Conservation (phyloP, 2,329 filamentous ascomycete genomes). For the Cryphonectria carpinicola region DNA sequence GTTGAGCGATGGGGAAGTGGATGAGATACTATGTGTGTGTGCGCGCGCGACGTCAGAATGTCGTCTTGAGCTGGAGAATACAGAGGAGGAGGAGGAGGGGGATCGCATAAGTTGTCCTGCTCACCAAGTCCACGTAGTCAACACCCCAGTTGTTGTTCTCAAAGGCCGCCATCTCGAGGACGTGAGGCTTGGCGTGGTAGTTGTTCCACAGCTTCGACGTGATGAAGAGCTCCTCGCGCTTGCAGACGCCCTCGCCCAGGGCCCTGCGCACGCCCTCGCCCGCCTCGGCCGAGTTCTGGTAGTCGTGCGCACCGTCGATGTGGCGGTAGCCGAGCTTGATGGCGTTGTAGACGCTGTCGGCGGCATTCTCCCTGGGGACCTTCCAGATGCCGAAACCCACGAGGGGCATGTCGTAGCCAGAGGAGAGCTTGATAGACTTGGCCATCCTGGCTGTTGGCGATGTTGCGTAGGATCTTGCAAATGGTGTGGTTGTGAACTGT, state of each 20-base stretch:
- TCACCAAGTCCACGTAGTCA: conserved; percentile 66
- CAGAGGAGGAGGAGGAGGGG: not conserved
- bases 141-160: conserved; percentile 65
- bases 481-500: conserved; percentile 18
- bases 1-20: conserved; percentile 58
- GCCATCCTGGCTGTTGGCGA: conserved; percentile 22
- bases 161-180: conserved; percentile 61
- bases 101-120: not conserved
- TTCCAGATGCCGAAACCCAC: conserved; percentile 49
- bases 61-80: not conserved
- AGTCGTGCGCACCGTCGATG: conserved; percentile 59
- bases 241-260: conserved; percentile 61
- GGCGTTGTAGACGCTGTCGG: conserved; percentile 62
- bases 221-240: conserved; percentile 67
- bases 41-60: not conserved
- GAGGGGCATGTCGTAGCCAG: conserved; percentile 44
- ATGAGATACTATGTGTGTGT: conserved; percentile 56
- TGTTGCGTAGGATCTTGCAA: conserved; percentile 15
- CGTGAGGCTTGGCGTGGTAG: conserved; percentile 63
- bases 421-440: conserved; percentile 38
- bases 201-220: conserved; percentile 72
- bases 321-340: conserved; percentile 58
- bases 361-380: conserved; percentile 40
- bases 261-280: conserved; percentile 64
- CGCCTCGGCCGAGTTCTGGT: conserved; percentile 68